Evolutionary conservation across 306 rosid species (phyloP), one percentile per base, ranked within the genome.

Genomic region (Quercus engelmannii): DNA sequence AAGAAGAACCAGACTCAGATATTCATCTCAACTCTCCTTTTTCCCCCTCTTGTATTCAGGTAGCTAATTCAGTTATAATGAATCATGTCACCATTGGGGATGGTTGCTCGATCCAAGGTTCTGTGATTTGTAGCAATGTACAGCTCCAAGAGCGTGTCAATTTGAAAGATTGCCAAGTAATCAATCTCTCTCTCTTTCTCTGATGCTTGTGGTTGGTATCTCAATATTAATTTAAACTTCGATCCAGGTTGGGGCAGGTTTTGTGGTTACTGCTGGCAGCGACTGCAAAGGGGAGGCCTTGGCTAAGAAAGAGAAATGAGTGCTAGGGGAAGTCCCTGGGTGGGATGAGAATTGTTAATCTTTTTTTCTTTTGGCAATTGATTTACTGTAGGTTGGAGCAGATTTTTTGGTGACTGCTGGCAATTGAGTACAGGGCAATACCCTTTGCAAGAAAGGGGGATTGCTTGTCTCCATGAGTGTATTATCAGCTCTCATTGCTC

Each of bases 221-320:
- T 83, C 67, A 84, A 30, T 75, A 2, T 68, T 73, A 76, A 51
- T 2, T 73, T 58, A 74, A 33, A 62, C 35, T 51, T 81, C 20
- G 18, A 80, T 78, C 69, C 87, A 96, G 99, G 92, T 96, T 55
- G 99, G 99, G 75, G 96, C 94, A 41, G 91, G 96, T 82, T 96
- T 84, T 74, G 97, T 96, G 85, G 97, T 93, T 70, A 73, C 91
- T 73, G 92, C 97, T n/a, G 97, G 96, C 54, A 88, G 86, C 51
- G 98, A 93, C 80, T 88, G 76, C 94, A 93, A 93, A 88, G 98
- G 98, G 49, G 99, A 96, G 81, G 93, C 97, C 46, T 90, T 93
- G 85, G 94, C 98, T 71, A 96, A 86, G 89, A 96, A 93, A 86
- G 93, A 90, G 79, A 90, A 84, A 76, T 85, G 84, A 82, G 67